Evolutionary conservation across 192 early-diverging fungal species (phyloP).

Genomic region (Coemansia sp.): DNA sequence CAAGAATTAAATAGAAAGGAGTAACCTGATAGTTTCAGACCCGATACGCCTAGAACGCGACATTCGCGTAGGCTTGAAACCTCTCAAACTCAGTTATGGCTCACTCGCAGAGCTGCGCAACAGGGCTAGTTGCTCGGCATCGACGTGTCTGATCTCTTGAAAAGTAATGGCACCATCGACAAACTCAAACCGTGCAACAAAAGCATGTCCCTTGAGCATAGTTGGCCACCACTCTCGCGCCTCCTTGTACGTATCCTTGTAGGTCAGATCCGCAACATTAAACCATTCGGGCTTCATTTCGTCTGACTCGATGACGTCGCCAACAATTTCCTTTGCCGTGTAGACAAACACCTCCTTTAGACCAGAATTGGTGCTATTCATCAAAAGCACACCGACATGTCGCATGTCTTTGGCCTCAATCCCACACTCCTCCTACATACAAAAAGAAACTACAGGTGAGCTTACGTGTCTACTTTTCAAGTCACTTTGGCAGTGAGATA

Average conservation of each 20-base stretch:
- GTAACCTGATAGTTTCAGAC: neutral
- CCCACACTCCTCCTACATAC: conserved; percentile 61
- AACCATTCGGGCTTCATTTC: conserved; percentile 81
- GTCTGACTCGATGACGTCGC: conserved; percentile 66
- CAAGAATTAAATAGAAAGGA: neutral
- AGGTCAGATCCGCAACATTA: conserved; percentile 59
- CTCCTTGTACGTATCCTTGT: conserved; percentile 56
- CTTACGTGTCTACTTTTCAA: neutral
- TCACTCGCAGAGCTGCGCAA: conserved; percentile 1
- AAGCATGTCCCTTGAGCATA: conserved; percentile 26
- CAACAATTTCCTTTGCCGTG: conserved; percentile 47
- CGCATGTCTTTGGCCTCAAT: conserved; percentile 49
- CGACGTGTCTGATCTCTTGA: conserved; percentile 19
- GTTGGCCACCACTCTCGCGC: conserved; percentile 48
- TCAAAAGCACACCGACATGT: conserved; percentile 62
- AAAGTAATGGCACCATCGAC: conserved; percentile 9
- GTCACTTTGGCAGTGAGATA: neutral
- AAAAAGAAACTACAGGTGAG: neutral
- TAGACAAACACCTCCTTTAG: conserved; percentile 64
- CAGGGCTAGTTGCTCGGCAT: neutral
- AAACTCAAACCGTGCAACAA: conserved; percentile 43
- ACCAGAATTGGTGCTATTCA: conserved; percentile 58
- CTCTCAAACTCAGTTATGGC: neutral
- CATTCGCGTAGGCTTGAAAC: neutral
- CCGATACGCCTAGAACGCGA: neutral